Evolutionary conservation across 2,329 filamentous ascomycete species (phyloP).

Genomic region (Pseudogymnoascus sp.): DNA sequence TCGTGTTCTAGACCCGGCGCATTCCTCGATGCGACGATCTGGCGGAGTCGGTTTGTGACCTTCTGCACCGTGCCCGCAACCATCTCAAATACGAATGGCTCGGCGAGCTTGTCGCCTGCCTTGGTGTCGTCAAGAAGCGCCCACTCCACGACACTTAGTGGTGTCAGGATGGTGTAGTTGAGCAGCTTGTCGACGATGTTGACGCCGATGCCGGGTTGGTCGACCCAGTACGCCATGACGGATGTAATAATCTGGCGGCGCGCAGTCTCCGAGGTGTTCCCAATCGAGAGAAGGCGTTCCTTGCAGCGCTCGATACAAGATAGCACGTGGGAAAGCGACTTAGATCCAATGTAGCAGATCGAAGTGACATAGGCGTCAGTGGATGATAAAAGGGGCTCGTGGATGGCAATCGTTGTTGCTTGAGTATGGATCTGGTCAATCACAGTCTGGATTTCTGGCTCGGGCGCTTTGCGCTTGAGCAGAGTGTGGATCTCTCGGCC

Average conservation of each 20-base stretch:
- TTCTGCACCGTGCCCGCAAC: slow-evolving; percentile 82
- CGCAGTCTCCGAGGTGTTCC: slow-evolving; percentile 63
- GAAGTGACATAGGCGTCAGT: slow-evolving; percentile 91
- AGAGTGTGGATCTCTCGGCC: slow-evolving; percentile 74
- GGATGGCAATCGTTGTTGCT: slow-evolving; percentile 57
- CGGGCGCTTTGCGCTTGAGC: slow-evolving; percentile 73
- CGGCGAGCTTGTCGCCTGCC: slow-evolving; percentile 59
- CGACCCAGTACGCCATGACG: slow-evolving; percentile 86
- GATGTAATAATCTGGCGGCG: slow-evolving; percentile 82
- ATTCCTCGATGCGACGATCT: slow-evolving; percentile 60
- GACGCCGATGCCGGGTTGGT: slow-evolving; percentile 85
- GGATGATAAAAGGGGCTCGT: slow-evolving; percentile 72
- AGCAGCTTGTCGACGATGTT: slow-evolving; percentile 93
- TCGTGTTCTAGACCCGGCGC: slow-evolving; percentile 47
- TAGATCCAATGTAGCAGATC: slow-evolving; percentile 87
- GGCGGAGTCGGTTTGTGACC: slow-evolving; percentile 76
- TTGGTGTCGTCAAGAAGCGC: slow-evolving; percentile 56
- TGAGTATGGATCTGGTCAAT: slow-evolving; percentile 75
- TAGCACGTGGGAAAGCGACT: slow-evolving; percentile 90
- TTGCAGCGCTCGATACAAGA: slow-evolving; percentile 94
- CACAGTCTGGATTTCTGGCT: slow-evolving; percentile 76
- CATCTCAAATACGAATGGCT: slow-evolving; percentile 79
- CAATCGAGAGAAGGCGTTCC: slow-evolving; percentile 73
- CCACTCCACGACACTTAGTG: slow-evolving; percentile 82
- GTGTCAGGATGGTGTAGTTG: slow-evolving; percentile 91